A percentile compares a stretch with the other conserved stretches of the same genome.
phyloP scores from a whole-genome alignment of 331 rosid genomes.

The Malus hybrid region DNA sequence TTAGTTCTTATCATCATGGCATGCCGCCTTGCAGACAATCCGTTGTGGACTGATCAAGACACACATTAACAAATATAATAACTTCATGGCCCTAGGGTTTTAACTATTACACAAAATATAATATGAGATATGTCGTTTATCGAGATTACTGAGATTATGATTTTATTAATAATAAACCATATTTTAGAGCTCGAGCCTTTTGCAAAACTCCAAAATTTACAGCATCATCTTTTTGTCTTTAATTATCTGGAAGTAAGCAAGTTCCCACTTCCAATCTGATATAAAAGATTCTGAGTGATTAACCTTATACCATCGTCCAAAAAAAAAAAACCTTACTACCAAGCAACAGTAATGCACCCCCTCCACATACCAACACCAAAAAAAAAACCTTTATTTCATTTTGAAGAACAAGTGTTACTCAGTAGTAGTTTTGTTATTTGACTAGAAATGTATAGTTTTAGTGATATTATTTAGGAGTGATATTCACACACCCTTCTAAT shows the following conservation, averaged over 20 bases:
- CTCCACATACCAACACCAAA: neutral
- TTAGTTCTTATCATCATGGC: neutral
- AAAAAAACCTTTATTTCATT: neutral
- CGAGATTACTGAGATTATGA: no score
- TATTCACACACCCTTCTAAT: no score
- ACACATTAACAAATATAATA: neutral
- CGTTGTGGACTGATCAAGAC: neutral
- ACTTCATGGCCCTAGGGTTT: neutral
- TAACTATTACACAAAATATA: neutral
- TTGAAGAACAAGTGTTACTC: no score
- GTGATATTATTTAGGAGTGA: neutral
- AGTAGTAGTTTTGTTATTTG: no score
- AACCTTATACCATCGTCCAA: neutral
- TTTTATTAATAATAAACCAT: neutral
- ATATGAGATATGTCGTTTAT: neutral
- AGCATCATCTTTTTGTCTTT: slow-evolving; percentile 15
- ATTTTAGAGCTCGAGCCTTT: slow-evolving; percentile 1
- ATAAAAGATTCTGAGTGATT: slow-evolving; percentile 13
- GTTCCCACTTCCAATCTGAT: slow-evolving; percentile 25
- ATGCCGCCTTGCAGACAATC: neutral
- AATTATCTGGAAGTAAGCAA: slow-evolving; percentile 9
- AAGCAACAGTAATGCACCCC: neutral
- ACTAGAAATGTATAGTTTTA: no score
- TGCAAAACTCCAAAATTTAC: slow-evolving; percentile 25
- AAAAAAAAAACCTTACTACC: no score